These are phyloP conservation scores for Keqinozyma sinolaborantium DNA, from an alignment of 1,139 yeast genomes.

Conservation along the genomic window DNA sequence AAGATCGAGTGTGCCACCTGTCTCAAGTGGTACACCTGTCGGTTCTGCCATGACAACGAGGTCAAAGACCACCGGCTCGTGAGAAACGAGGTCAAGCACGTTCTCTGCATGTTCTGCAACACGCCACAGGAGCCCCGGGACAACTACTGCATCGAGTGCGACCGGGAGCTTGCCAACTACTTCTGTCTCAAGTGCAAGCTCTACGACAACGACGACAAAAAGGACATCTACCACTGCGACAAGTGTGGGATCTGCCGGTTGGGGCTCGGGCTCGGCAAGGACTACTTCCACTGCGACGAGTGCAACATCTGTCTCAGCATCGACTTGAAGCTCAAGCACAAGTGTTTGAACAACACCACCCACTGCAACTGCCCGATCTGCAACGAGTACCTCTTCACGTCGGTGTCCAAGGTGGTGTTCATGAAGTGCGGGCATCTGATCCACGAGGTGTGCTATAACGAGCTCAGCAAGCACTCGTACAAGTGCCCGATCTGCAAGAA, in stretches of 20 bases:
- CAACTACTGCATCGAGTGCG: slow-evolving; percentile 67
- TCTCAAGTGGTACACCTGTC: slow-evolving; percentile 71
- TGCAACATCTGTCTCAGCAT: slow-evolving; percentile 89
- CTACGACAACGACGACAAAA: slow-evolving; percentile 77
- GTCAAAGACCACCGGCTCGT: slow-evolving; percentile 55
- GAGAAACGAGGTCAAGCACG: slow-evolving; percentile 61
- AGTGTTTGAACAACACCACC: slow-evolving; percentile 82
- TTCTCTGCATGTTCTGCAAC: slow-evolving; percentile 78
- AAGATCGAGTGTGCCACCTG: slow-evolving; percentile 81
- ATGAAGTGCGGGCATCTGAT: slow-evolving; percentile 96
- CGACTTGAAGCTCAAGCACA: slow-evolving; percentile 72
- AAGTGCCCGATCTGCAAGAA: slow-evolving; percentile 90
- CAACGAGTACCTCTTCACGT: slow-evolving; percentile 84
- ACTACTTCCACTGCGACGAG: slow-evolving; percentile 86
- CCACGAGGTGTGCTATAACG: slow-evolving; percentile 80
- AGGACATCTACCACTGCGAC: slow-evolving; percentile 87
- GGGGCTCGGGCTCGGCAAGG: slow-evolving; percentile 84
- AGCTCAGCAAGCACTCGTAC: slow-evolving; percentile 74
- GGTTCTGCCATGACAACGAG: slow-evolving; percentile 78
- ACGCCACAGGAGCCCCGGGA: slow-evolving; percentile 69
- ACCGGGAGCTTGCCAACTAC: slow-evolving; percentile 64
- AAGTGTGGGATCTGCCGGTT: slow-evolving; percentile 91
- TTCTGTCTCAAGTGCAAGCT: slow-evolving; percentile 76
- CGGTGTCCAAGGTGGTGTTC: slow-evolving; percentile 81
- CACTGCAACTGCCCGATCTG: slow-evolving; percentile 93